Evolutionary conservation across 805 yeast genomes (phyloP).

Genomic region (Saccharomycopsis capsularis): DNA sequence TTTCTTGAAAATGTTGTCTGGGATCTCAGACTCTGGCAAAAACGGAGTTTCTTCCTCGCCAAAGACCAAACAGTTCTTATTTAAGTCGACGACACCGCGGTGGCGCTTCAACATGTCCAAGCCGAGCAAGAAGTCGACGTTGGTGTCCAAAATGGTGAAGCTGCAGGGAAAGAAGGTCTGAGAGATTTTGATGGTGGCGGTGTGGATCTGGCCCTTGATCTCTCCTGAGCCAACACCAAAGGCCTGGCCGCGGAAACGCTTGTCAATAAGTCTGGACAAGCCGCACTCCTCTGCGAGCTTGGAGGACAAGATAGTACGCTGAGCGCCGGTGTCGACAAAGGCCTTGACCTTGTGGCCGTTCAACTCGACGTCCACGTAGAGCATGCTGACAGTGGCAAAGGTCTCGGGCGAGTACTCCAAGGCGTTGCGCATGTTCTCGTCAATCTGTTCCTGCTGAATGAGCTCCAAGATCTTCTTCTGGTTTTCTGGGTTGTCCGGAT

Average conservation of each 20-base stretch:
- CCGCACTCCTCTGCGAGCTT: conserved; percentile 67
- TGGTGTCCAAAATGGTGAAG: conserved; percentile 65
- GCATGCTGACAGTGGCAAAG: conserved; percentile 76
- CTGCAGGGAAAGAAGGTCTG: conserved; percentile 56
- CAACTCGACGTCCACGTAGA: conserved; percentile 69
- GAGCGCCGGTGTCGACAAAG: conserved; percentile 96
- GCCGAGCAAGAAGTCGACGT: conserved; percentile 74
- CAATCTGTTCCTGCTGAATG: conserved; percentile 64
- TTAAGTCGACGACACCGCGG: conserved; percentile 74
- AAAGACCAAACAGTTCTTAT: conserved; percentile 53
- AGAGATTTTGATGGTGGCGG: conserved; percentile 79
- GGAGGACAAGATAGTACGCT: conserved; percentile 76
- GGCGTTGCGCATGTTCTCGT: conserved; percentile 74
- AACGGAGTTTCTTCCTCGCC: conserved; percentile 72
- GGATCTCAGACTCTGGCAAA: conserved; percentile 64
- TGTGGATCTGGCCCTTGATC: conserved; percentile 79
- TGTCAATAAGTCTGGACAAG: conserved; percentile 67
- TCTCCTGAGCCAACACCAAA: conserved; percentile 82
- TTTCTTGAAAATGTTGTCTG: conserved; percentile 31
- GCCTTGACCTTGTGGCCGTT: conserved; percentile 82
- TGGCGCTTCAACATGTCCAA: conserved; percentile 87
- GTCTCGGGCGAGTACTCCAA: conserved; percentile 86
- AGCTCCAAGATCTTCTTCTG: conserved; percentile 60
- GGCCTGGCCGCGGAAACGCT: conserved; percentile 73
- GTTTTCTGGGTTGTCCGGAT: conserved; percentile 66